These are phyloP conservation scores for Candida tallmaniae DNA, from an alignment of 805 yeast genomes.

Conservation along the genomic window DNA sequence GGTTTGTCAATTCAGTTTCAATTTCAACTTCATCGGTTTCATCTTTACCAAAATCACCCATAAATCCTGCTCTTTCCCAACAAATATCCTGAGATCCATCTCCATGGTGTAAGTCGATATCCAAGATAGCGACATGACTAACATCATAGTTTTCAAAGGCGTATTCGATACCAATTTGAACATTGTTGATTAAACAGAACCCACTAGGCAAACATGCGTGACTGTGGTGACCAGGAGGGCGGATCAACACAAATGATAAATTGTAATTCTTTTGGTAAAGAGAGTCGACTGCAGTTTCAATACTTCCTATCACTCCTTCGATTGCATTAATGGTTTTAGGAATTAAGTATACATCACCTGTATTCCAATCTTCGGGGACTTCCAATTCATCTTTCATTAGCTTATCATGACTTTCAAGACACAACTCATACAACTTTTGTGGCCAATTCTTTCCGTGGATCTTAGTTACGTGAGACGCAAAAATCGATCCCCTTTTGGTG, in stretches of 20 bases:
- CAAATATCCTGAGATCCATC: constrained; percentile 87
- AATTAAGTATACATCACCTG: constrained; percentile 75
- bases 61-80: constrained; percentile 70
- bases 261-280: constrained; percentile 24
- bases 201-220: constrained; percentile 84
- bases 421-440: constrained; percentile 48
- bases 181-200: constrained; percentile 76
- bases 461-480: constrained; percentile 55
- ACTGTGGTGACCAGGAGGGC: constrained; percentile 88
- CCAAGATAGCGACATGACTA: constrained; percentile 77
- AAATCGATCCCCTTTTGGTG: constrained; percentile 43
- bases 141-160: constrained; percentile 59
- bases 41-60: constrained; percentile 43
- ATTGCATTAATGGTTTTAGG: constrained; percentile 65
- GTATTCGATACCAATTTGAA: constrained; percentile 75
- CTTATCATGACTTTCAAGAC: constrained; percentile 54
- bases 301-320: constrained; percentile 72
- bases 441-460: constrained; percentile 82
- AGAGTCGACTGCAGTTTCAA: constrained; percentile 65
- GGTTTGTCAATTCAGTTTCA: constrained; percentile 22
- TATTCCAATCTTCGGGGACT: constrained; percentile 78
- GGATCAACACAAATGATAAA: constrained; percentile 58
- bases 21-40: constrained; percentile 38
- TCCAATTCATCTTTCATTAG: constrained; percentile 54
- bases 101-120: constrained; percentile 84